These are phyloP conservation scores for Hypoxylon sp. DNA, from an alignment of 2,329 filamentous ascomycete species.

Conservation along the genomic window DNA sequence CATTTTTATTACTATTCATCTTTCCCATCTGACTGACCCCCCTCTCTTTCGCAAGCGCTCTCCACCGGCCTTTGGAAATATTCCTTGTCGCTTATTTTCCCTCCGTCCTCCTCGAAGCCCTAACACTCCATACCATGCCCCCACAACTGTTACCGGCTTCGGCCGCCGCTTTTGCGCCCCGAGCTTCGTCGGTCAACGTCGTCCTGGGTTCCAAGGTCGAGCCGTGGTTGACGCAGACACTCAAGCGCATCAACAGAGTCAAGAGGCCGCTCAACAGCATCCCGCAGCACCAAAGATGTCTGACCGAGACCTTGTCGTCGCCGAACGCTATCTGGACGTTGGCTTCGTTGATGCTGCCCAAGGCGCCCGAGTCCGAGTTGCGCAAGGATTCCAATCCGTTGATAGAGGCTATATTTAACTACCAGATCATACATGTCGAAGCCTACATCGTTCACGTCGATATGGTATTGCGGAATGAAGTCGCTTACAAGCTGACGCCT, in stretches of 20 bases:
- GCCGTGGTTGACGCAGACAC: slow-evolving; percentile 94
- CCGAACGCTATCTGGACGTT: slow-evolving; percentile 94
- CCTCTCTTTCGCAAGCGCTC: slow-evolving; percentile 46
- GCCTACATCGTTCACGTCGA: slow-evolving; percentile 99
- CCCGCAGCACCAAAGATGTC: slow-evolving; percentile 92
- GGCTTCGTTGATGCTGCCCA: slow-evolving; percentile 91
- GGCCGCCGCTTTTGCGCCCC: slow-evolving; percentile 93
- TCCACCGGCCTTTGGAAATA: slow-evolving; percentile 49
- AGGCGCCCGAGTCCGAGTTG: slow-evolving; percentile 87
- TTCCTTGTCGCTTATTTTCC: slow-evolving; percentile 48
- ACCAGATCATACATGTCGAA: slow-evolving; percentile 91
- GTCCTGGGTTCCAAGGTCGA: slow-evolving; percentile 93
- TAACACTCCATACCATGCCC: slow-evolving; percentile 73
- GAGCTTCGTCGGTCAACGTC: slow-evolving; percentile 90
- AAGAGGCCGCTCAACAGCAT: slow-evolving; percentile 98
- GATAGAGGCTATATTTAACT: slow-evolving; percentile 90
- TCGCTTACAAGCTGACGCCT: slow-evolving; percentile 95
- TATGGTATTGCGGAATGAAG: slow-evolving; percentile 97
- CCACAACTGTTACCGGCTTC: slow-evolving; percentile 94
- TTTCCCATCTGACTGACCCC: slow-evolving; percentile 54
- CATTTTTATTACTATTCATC: slow-evolving; percentile 60
- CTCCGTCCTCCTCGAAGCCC: slow-evolving; percentile 37
- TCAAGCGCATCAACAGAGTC: slow-evolving; percentile 96
- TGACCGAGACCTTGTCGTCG: slow-evolving; percentile 93
- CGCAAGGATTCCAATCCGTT: slow-evolving; percentile 84